Percentiles rank a stretch among this genome's conserved stretches.
Conservation (phyloP, 805 yeast genomes). For the Zygotorulaspora chibaensis region DNA sequence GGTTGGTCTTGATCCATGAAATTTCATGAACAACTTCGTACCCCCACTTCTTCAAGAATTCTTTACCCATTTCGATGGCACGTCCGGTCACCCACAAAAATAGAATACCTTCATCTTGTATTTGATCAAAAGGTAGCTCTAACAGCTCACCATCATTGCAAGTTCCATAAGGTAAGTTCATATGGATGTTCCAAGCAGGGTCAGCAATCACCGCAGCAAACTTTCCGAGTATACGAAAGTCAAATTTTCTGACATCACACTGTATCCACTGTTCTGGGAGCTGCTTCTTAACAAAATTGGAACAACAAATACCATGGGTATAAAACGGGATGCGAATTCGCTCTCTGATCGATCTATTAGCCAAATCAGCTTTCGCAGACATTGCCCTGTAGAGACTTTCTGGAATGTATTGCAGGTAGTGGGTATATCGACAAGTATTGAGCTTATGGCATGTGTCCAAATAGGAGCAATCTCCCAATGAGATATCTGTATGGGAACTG, state of each 20-base stretch:
- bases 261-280: constrained; percentile 79
- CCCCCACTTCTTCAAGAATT: constrained; percentile 77
- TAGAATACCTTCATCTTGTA: constrained; percentile 81
- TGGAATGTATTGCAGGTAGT: constrained; percentile 51
- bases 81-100: constrained; percentile 95
- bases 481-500: constrained; percentile 59
- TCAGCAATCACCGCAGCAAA: constrained; percentile 84
- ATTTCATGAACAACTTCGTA: constrained; percentile 72
- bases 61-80: constrained; percentile 82
- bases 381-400: constrained; percentile 26
- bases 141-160: constrained; percentile 73
- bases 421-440: constrained; percentile 74
- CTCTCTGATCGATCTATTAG: constrained; percentile 19
- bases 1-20: constrained; percentile 89
- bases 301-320: constrained; percentile 35
- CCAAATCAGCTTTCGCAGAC: constrained; percentile 18
- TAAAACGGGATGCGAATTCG: constrained; percentile 31
- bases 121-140: constrained; percentile 55
- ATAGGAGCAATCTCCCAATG: constrained; percentile 87
- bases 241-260: constrained; percentile 74
- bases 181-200: constrained; percentile 96
- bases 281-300: constrained; percentile 32
- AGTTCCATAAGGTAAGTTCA: constrained; percentile 74
- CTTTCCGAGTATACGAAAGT: constrained; percentile 68
- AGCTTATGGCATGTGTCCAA: constrained; percentile 90